Base-by-base conservation (phyloP, 192 early-diverging fungal genomes). In the Podila clonocystis region DNA sequence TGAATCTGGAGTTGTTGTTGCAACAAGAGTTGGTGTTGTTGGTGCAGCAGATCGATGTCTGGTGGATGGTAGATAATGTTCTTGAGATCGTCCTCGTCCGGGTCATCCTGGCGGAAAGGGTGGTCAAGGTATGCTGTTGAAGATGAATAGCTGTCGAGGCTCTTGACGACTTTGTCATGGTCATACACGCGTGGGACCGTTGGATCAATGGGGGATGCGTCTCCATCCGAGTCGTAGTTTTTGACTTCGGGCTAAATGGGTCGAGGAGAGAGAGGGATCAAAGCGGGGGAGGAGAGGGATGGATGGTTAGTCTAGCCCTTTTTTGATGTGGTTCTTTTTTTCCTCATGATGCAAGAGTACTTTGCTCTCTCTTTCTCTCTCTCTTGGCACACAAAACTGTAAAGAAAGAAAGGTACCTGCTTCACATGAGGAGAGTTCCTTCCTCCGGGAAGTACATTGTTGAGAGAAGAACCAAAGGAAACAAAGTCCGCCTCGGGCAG, bases 171-270 rank as follows among this genome's bases (percentile, higher is more conserved):
- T 17, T 55, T 55, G 6, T 55, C 52, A 26, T 55, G 52, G 9
- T 55, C 52, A 11, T 55, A 55, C n/a, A 55, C 52, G 52, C 52
- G 52, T 22, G 52, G 52, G 22, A 55, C 52, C 20, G 6, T 55
- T 55, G 52, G 52, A 26, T 55, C 52, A 0, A 55, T 9, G 20
- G 52, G 52, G 20, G 52, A 55, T 55, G 52, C 52, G 24, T 55
- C 52, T n/a, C 52, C 52, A 55, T 55, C 52, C 20, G 52, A 55
- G n/a, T 55, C 52, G 52, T 55, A 55, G 9, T 55, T 55, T 55
- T 55, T 55, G 52, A 26, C 52, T 11, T 55, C 52, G 52, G 52
- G 52, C 52, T 55, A 55, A 45, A 24, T 52, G 50, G 50, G 9
- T 55, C 7, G 52, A 26, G 24, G 26, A 55, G 24, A 55, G 52